Base-by-base conservation (phyloP, 2,329 filamentous ascomycete species). In the Akanthomyces lecanii region DNA sequence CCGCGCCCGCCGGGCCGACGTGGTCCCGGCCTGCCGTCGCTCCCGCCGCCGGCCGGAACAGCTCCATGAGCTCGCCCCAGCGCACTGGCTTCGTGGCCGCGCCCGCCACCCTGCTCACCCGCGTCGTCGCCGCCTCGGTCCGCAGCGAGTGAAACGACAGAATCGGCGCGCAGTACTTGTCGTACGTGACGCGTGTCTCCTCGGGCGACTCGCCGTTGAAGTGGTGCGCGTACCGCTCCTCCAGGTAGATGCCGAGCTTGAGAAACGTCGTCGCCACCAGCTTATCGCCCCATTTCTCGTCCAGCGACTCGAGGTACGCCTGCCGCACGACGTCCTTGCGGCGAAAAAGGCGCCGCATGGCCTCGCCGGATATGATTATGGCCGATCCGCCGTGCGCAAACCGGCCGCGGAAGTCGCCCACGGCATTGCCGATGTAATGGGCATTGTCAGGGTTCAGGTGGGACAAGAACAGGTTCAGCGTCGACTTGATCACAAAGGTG, bases 371-470 rank as follows among this genome's bases (percentile, higher is more conserved):
- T 12, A 86, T 73, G 25, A 85, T 69, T 36, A 85, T 75, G 33
- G 77, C 81, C 21, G 82, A 85, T 4, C 83, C 82, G 44, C 83
- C 83, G 65, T 86, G 83, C 2, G 81, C 83, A 65, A 86, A 86
- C 42, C 83, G 77, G 2, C 75, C 78, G 64, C 78, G 79, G 72
- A 80, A 85, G 69, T 84, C 82, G 54, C 83, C 83, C 16, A 85
- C 80, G 2, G 82, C 80, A 63, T 85, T 85, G 44, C 83, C 83
- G 25, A 86, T 69, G 68, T 85, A 85, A 48, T 81, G 75, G 16
- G 80, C 77, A 58, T 74, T 71, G 6, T 73, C 67, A 2, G 78
- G 75, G 69, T 85, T 75, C 63, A 85, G 71, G 62, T 83, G 81
- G 21, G 76, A 75, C 16, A 85, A 74, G 14, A 85, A 71, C 1